Conservation (phyloP, 2,329 filamentous ascomycete species). For the Cladosporium sp. region DNA sequence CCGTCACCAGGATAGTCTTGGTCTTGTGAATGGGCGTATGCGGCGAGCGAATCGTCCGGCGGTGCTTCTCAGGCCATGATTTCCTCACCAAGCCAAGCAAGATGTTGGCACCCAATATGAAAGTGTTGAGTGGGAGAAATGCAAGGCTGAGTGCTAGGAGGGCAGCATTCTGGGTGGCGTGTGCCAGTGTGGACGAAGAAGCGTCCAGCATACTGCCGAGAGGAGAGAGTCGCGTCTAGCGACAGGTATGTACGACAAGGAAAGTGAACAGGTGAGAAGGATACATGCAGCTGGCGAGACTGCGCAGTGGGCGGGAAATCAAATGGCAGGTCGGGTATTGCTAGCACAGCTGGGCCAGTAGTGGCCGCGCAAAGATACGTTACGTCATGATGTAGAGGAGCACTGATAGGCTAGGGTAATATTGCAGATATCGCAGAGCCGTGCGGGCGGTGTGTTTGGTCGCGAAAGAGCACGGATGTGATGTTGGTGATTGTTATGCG, state of each 20-base stretch:
- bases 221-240: not conserved
- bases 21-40: slow-evolving; percentile 36
- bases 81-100: slow-evolving; percentile 28
- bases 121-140: slow-evolving; percentile 49
- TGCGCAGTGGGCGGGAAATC: not conserved
- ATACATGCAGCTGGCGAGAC: not conserved
- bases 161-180: slow-evolving; percentile 46
- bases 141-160: slow-evolving; percentile 43
- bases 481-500: too few relatives aligned
- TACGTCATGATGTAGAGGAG: slow-evolving; percentile 10
- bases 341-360: not conserved
- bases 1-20: slow-evolving; percentile 65
- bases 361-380: not conserved
- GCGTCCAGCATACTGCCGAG: slow-evolving; percentile 31
- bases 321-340: not conserved
- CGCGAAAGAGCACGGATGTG: too few relatives aligned
- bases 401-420: slow-evolving; percentile 8
- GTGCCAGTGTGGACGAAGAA: slow-evolving; percentile 32
- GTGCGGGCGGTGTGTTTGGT: too few relatives aligned
- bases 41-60: slow-evolving; percentile 22
- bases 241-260: not conserved
- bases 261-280: not conserved
- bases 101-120: slow-evolving; percentile 40
- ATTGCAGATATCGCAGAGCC: not conserved
- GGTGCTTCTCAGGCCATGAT: slow-evolving; percentile 23